These are phyloP conservation scores for Crataegus laevigata DNA, from an alignment of 306 rosid genomes.

Conservation along the genomic window DNA sequence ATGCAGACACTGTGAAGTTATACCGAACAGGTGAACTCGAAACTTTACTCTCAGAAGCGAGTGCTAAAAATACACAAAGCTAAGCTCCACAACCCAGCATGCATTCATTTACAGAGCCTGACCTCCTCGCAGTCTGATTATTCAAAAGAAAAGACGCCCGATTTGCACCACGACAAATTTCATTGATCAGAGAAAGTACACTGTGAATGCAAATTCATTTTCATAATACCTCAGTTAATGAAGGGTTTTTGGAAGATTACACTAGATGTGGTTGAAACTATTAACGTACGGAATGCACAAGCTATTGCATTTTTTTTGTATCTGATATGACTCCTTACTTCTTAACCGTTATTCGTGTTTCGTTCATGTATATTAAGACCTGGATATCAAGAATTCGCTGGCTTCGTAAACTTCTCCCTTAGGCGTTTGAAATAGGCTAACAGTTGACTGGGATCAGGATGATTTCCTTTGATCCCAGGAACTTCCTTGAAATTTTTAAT, in stretches of 20 bases:
- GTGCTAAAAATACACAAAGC: constrained; percentile 34
- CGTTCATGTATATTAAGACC: not conserved
- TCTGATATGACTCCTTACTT: not conserved
- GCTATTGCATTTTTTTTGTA: not conserved
- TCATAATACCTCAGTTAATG: not conserved
- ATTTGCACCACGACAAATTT: not conserved
- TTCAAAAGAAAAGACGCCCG: not conserved
- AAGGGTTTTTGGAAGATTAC: constrained; percentile 2
- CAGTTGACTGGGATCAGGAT: not conserved
- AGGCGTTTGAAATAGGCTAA: constrained; percentile 3
- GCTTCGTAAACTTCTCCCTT: not conserved
- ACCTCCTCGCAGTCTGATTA: constrained; percentile 4
- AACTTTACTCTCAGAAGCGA: constrained; percentile 65
- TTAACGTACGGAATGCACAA: not conserved
- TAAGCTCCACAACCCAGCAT: constrained; percentile 13
- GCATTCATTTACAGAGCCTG: constrained; percentile 1
- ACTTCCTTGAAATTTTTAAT: constrained; percentile 1
- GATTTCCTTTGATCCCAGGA: constrained; percentile 1
- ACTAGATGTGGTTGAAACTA: not conserved
- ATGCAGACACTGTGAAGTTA: constrained; percentile 83
- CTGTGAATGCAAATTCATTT: not conserved
- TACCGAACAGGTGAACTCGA: constrained; percentile 86
- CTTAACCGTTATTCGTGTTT: not conserved
- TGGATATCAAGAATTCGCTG: not conserved
- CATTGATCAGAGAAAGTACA: not conserved